A percentile compares a stretch with the other conserved stretches of the same genome.
Conservation (phyloP, 1,284 basidiomycete species). For the Sphaerobolus stellatus region DNA sequence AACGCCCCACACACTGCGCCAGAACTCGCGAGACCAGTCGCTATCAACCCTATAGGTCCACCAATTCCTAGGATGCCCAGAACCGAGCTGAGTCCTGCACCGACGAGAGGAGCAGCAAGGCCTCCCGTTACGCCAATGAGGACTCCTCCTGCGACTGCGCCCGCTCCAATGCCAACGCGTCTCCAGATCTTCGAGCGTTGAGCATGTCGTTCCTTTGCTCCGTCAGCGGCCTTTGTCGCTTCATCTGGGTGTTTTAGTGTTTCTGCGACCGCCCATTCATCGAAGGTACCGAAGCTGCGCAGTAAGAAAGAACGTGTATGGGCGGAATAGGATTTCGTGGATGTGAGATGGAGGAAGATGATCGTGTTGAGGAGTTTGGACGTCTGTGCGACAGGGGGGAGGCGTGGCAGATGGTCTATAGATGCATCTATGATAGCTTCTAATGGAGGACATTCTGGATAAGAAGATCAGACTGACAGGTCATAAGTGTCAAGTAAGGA, state of each 20-base stretch:
- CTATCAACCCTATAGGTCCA: conserved; percentile 51
- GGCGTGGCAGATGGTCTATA: conserved; percentile 38
- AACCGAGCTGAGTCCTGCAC: conserved; percentile 50
- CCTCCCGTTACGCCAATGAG: conserved; percentile 57
- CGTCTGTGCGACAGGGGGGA: conserved; percentile 39
- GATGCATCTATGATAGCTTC: conserved; percentile 48
- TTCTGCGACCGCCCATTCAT: conserved; percentile 45
- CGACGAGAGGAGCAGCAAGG: conserved; percentile 57
- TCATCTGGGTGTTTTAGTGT: conserved; percentile 51
- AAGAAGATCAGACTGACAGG: background rate
- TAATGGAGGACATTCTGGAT: conserved; percentile 41
- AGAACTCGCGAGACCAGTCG: conserved; percentile 54
- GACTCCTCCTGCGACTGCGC: conserved; percentile 55
- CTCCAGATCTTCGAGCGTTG: conserved; percentile 42
- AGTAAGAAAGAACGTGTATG: conserved; percentile 50
- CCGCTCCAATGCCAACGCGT: conserved; percentile 49
- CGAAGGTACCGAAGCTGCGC: conserved; percentile 27
- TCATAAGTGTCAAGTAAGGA: conserved; percentile 1
- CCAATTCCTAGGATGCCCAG: conserved; percentile 54
- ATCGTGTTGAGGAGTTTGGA: conserved; percentile 46
- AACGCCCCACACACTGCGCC: conserved; percentile 56
- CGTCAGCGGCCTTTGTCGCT: conserved; percentile 44
- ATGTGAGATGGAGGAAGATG: conserved; percentile 51
- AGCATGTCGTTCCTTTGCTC: conserved; percentile 44
- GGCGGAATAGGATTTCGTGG: conserved; percentile 50